These are phyloP conservation scores for Glycine soja DNA, from an alignment of 306 rosid species.

Conservation along the genomic window DNA sequence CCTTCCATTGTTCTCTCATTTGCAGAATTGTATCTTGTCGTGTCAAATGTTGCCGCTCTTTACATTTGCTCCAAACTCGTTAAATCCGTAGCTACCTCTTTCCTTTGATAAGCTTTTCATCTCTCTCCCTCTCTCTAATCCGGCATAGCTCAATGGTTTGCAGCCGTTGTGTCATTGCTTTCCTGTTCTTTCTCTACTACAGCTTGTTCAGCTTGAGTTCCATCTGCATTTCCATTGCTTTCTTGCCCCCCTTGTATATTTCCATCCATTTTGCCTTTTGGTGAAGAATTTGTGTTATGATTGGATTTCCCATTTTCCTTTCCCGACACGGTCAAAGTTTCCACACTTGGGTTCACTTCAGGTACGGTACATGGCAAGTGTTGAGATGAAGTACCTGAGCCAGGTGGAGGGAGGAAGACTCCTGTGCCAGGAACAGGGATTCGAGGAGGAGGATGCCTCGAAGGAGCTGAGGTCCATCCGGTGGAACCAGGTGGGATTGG, in stretches of 20 bases:
- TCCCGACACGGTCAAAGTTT: slow-evolving; percentile 42
- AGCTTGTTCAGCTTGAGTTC: slow-evolving; percentile 45
- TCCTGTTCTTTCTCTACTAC: slow-evolving; percentile 51
- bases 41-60: slow-evolving; percentile 65
- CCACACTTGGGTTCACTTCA: slow-evolving; percentile 51
- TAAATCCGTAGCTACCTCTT: slow-evolving; percentile 51
- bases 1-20: slow-evolving; percentile 12
- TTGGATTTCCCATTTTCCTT: slow-evolving; percentile 61
- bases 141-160: slow-evolving; percentile 47
- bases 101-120: slow-evolving; percentile 31
- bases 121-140: slow-evolving; percentile 40
- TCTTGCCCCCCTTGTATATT: too few species aligned
- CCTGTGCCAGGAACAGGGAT: slow-evolving; percentile 80
- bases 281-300: slow-evolving; percentile 34
- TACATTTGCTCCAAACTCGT: slow-evolving; percentile 79
- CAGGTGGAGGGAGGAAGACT: slow-evolving; percentile 89
- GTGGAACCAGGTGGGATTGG: slow-evolving; percentile 66
- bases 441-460: slow-evolving; percentile 85
- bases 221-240: too few species aligned
- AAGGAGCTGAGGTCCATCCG: slow-evolving; percentile 70
- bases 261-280: too few species aligned
- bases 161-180: slow-evolving; percentile 45
- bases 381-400: slow-evolving; percentile 44
- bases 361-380: slow-evolving; percentile 22
- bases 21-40: slow-evolving; percentile 24